Evolutionary conservation across 2,329 filamentous ascomycete genomes (phyloP).

Genomic region (Clonostachys rhizophaga): DNA sequence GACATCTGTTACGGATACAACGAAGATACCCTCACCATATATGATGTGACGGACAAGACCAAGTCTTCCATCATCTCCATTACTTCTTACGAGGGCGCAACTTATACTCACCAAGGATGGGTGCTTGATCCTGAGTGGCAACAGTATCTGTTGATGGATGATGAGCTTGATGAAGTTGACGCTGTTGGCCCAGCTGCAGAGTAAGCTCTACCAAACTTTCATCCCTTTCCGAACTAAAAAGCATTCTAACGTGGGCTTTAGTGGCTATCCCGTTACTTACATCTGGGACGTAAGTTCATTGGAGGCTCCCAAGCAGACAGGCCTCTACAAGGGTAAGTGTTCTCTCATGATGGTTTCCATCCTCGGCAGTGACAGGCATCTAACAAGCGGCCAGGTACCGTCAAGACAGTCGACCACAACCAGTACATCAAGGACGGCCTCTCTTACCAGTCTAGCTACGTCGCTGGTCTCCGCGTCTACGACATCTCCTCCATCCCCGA

Average conservation of each 20-base stretch:
- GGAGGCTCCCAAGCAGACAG: slow-evolving; percentile 18
- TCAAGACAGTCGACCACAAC: background rate
- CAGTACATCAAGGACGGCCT: slow-evolving; percentile 34
- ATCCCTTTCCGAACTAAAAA: too few species aligned
- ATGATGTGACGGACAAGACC: slow-evolving; percentile 45
- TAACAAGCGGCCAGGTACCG: slow-evolving; percentile 11
- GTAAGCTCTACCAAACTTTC: too few species aligned
- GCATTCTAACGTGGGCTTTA: background rate
- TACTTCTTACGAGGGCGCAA: slow-evolving; percentile 49
- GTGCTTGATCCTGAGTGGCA: slow-evolving; percentile 38
- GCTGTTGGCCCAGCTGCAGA: slow-evolving; percentile 23
- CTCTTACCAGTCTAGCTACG: slow-evolving; percentile 45
- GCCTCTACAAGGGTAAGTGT: slow-evolving; percentile 16
- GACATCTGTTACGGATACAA: slow-evolving; percentile 55
- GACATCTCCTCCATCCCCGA: slow-evolving; percentile 25
- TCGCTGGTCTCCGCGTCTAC: slow-evolving; percentile 36
- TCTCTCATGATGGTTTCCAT: too few species aligned
- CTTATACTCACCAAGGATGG: slow-evolving; percentile 56
- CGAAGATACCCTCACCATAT: slow-evolving; percentile 33
- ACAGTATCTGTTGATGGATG: slow-evolving; percentile 44
- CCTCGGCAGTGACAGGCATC: too few species aligned
- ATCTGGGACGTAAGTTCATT: slow-evolving; percentile 35
- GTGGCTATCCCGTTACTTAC: slow-evolving; percentile 22
- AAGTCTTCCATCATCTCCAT: slow-evolving; percentile 40
- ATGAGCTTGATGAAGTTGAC: slow-evolving; percentile 46